These are phyloP conservation scores for Barnettozyma sp. DNA, from an alignment of 805 yeast genomes.

Conservation along the genomic window DNA sequence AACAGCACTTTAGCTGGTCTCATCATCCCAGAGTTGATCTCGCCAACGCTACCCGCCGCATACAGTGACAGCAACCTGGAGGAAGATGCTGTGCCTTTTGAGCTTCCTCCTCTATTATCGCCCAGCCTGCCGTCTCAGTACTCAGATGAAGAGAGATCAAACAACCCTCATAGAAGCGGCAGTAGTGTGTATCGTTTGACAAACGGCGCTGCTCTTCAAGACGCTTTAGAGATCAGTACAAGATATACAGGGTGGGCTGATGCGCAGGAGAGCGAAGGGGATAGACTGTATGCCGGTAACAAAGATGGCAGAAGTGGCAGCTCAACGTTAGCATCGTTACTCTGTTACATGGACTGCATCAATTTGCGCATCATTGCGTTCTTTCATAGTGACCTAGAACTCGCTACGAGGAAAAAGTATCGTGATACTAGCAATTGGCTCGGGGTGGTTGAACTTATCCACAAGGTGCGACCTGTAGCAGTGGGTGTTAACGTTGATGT, in stretches of 20 bases:
- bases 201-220: no score
- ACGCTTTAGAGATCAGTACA: background rate
- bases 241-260: background rate
- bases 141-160: no score
- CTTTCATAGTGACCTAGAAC: conserved; percentile 16
- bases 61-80: no score
- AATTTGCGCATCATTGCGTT: conserved; percentile 19
- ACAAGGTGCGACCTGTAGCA: background rate
- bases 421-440: background rate
- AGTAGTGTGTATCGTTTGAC: no score
- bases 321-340: conserved; percentile 10
- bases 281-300: conserved; percentile 5
- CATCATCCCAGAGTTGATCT: no score
- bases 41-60: no score
- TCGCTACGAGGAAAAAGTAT: background rate
- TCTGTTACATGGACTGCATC: conserved; percentile 16
- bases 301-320: no score
- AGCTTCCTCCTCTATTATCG: no score
- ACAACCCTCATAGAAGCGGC: no score
- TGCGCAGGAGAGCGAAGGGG: conserved; percentile 20
- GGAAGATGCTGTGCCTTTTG: no score
- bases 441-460: background rate
- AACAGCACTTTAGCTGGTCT: background rate
- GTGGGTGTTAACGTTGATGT: background rate
- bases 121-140: no score